Conservation (phyloP, 495 filamentous ascomycete species). For the Jackrogersella multiformis region DNA sequence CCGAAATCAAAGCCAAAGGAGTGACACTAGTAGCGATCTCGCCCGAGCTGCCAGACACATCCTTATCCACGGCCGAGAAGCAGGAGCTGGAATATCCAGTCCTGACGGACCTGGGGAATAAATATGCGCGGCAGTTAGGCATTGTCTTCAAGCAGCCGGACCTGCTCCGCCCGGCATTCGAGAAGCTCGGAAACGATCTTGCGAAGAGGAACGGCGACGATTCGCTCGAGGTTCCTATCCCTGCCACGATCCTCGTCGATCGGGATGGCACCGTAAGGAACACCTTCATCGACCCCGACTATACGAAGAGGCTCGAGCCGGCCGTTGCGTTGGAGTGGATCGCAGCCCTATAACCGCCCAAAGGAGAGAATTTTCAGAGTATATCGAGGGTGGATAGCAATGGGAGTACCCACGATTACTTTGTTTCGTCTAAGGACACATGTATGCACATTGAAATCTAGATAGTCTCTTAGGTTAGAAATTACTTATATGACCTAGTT, state of each 20-base stretch:
- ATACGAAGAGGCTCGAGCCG: constrained; percentile 5
- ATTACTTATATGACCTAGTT: too few species aligned
- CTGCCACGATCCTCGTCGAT: not conserved
- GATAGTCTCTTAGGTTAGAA: too few species aligned
- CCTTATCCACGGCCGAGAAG: not conserved
- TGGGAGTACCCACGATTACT: too few species aligned
- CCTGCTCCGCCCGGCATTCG: not conserved
- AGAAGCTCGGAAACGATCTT: not conserved
- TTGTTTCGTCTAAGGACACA: too few species aligned
- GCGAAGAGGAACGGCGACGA: not conserved
- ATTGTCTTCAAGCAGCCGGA: not conserved
- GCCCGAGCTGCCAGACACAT: not conserved
- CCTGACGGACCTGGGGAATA: not conserved
- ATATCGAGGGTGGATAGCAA: too few species aligned
- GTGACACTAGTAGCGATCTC: not conserved
- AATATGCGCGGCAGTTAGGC: not conserved
- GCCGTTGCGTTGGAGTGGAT: not conserved
- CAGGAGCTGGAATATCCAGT: not conserved
- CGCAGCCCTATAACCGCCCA: not conserved
- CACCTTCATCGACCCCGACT: not conserved
- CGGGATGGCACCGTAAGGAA: not conserved
- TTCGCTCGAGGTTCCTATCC: not conserved
- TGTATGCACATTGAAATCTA: too few species aligned
- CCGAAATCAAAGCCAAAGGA: constrained; percentile 6
- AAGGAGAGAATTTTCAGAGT: too few species aligned